Conservation (phyloP, 331 rosid genomes). For the Prunus yedoensis region DNA sequence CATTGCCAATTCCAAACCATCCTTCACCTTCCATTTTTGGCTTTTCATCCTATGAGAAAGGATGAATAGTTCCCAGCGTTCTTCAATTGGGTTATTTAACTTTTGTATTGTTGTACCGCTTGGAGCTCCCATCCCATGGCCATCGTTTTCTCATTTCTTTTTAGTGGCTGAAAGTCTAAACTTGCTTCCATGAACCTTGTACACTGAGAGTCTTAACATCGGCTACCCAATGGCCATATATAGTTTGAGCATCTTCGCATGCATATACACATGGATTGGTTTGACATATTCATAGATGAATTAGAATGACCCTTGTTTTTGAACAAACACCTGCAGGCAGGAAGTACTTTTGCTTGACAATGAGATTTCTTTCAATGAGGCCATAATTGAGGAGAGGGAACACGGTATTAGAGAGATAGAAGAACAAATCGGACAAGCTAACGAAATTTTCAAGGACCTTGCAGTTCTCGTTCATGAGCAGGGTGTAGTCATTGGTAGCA, state of each 20-base stretch:
- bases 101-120: neutral
- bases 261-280: neutral
- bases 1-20: neutral
- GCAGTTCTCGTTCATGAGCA: slow-evolving; percentile 87
- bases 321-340: slow-evolving; percentile 54
- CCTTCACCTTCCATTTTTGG: neutral
- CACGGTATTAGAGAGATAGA: slow-evolving; percentile 69
- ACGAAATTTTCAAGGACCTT: slow-evolving; percentile 76
- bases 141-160: neutral
- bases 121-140: neutral
- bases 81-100: neutral
- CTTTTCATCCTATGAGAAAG: neutral
- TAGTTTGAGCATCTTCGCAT: slow-evolving; percentile 1
- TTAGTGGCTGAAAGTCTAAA: neutral
- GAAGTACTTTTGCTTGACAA: slow-evolving; percentile 57
- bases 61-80: neutral
- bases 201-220: neutral
- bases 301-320: slow-evolving; percentile 17
- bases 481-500: slow-evolving; percentile 70
- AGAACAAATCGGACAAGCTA: slow-evolving; percentile 70
- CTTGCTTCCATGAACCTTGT: neutral
- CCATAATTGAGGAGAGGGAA: slow-evolving; percentile 88
- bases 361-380: slow-evolving; percentile 74
- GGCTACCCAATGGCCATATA: neutral
- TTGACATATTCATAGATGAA: neutral